Base-by-base conservation (phyloP, 2,329 filamentous ascomycete species). In the Byssothecium circinans region DNA sequence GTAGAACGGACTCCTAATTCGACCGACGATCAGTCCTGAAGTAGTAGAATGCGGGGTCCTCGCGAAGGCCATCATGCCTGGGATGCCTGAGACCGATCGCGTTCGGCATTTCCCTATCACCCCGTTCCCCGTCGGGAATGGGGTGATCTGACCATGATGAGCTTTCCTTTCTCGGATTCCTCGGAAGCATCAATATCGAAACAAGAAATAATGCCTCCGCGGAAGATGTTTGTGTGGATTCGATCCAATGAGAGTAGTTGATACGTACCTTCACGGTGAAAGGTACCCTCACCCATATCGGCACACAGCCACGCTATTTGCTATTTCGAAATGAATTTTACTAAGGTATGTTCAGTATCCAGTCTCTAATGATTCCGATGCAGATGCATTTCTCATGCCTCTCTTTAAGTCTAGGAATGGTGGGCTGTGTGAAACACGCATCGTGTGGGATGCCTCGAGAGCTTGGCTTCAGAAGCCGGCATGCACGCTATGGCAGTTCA, bases 361-460 rank as follows among this genome's bases (percentile, higher is more conserved):
- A 14, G 19, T 18, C 8, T 7, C 19, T 8, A 20, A 18, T 15
- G 18, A 19, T 6, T 25, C 23, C n/a, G 25, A 27, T 32, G 10
- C 29, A n/a, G 7, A 12, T 32, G 29, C 4, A 32, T 7, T 32
- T 25, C 6, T 5, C 6, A 32, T 4, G 14, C 14, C 14, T 14
- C 29, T 12, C 12, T 14, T n/a, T 12, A 14, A 12, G 18, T 38
- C 35, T 12, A 30, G 43, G 22, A 39, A 41, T 3, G 34, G 34
- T 46, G 11, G 41, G 33, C 25, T 38, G 35, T 12, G 18, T 54
- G 53, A 56, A 56, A 56, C 53, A 34, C 19, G 19, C 17, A 53
- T 30, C 23, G 53, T 47, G 15, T 54, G 41, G 39, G 34, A 47
- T 17, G 18, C 30, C 25, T 51, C 36, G 14, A 40, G 17, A 8